Percentiles rank a stretch among this genome's conserved stretches.
Evolutionary conservation across 2,329 filamentous ascomycete species (phyloP).

Genomic region (Alternaria hordeiaustralica): DNA sequence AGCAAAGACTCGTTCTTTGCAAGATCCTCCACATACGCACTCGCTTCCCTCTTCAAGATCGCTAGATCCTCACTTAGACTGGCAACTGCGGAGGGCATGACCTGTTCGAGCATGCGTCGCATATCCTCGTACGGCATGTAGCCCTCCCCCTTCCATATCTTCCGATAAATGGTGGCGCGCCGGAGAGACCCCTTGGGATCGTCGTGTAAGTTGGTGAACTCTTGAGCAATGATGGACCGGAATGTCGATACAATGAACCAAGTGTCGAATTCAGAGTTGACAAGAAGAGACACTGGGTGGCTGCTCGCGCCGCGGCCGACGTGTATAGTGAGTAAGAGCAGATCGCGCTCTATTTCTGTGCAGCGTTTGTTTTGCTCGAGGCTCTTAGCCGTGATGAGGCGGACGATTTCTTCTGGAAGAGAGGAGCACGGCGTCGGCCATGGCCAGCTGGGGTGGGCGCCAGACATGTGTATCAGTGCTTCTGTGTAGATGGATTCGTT

Average conservation of each 20-base stretch:
- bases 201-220: slow-evolving; percentile 20
- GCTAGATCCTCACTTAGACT: slow-evolving; percentile 33
- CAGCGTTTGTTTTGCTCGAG: slow-evolving; percentile 19
- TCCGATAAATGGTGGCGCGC: slow-evolving; percentile 35
- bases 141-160: slow-evolving; percentile 34
- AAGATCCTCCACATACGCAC: slow-evolving; percentile 18
- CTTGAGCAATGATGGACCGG: slow-evolving; percentile 34
- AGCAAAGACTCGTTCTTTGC: slow-evolving; percentile 34
- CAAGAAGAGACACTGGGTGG: slow-evolving; percentile 1
- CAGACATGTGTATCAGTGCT: slow-evolving; percentile 45
- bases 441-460: slow-evolving; percentile 33
- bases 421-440: slow-evolving; percentile 18
- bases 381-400: slow-evolving; percentile 23
- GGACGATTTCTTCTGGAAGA: slow-evolving; percentile 12
- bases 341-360: slow-evolving; percentile 26
- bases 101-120: slow-evolving; percentile 14
- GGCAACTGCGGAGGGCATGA: slow-evolving; percentile 21
- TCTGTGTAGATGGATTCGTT: slow-evolving; percentile 45
- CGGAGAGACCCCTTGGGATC: slow-evolving; percentile 6
- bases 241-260: slow-evolving; percentile 43
- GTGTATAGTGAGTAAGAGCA: slow-evolving; percentile 31
- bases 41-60: slow-evolving; percentile 35
- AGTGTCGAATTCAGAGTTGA: slow-evolving; percentile 16
- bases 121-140: slow-evolving; percentile 40
- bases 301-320: not conserved